Evolutionary conservation across 305 asterid species (phyloP).

Genomic region (Solanum chacoense): DNA sequence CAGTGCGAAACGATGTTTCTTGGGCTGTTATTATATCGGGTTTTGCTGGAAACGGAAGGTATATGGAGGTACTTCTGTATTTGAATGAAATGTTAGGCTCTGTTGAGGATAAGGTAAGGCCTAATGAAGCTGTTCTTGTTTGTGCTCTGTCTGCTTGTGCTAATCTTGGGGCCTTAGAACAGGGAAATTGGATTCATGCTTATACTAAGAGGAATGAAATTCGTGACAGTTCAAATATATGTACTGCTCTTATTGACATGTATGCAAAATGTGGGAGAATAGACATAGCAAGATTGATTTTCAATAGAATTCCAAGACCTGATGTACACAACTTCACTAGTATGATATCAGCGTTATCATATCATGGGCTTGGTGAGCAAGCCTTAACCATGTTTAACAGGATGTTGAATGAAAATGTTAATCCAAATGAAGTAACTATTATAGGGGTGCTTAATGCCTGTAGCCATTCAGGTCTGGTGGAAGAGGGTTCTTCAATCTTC

Average conservation of each 20-base stretch:
- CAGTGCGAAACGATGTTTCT: conserved; percentile 55
- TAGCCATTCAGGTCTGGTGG: conserved; percentile 69
- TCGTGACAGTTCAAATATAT: conserved; percentile 30
- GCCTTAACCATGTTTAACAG: conserved; percentile 35
- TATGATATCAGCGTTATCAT: conserved; percentile 58
- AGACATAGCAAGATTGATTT: conserved; percentile 33
- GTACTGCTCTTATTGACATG: conserved; percentile 69
- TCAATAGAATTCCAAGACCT: conserved; percentile 23
- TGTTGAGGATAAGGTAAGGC: conserved; percentile 21
- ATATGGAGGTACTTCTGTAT: conserved; percentile 37
- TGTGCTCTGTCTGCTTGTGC: conserved; percentile 82
- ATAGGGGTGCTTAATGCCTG: conserved; percentile 66
- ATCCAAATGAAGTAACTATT: conserved; percentile 53
- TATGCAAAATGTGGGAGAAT: conserved; percentile 78
- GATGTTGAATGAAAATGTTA: conserved; percentile 44
- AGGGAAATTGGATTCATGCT: conserved; percentile 51
- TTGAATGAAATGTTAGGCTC: conserved; percentile 32
- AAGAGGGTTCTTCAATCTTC: conserved; percentile 55
- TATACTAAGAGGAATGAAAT: conserved; percentile 27
- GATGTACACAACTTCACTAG: conserved; percentile 54
- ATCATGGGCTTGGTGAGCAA: conserved; percentile 57
- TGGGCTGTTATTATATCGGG: conserved; percentile 75
- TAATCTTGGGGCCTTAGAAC: conserved; percentile 58
- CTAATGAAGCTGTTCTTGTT: conserved; percentile 71
- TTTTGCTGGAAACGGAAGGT: conserved; percentile 38